Percentiles rank a stretch among this genome's conserved stretches.
Evolutionary conservation across 345 rosid genomes (phyloP).

Genomic region (Camelina hispida): DNA sequence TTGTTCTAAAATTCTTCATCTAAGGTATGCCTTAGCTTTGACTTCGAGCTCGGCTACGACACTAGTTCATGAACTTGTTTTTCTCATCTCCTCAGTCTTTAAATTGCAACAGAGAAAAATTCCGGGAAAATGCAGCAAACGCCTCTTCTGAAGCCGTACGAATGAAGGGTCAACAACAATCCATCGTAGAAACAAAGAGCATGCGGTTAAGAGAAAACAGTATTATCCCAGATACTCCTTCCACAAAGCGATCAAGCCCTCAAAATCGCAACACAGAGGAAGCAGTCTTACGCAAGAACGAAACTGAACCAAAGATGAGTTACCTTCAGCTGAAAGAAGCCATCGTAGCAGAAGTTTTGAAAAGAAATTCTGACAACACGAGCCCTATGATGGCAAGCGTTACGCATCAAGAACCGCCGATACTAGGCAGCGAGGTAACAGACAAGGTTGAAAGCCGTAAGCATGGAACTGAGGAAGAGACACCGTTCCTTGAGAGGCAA

Average conservation of each 20-base stretch:
- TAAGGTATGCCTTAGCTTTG: constrained; percentile 16
- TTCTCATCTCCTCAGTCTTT: background rate
- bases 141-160: constrained; percentile 15
- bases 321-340: constrained; percentile 32
- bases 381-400: background rate
- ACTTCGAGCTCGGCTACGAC: too few relatives aligned
- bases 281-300: constrained; percentile 9
- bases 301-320: constrained; percentile 16
- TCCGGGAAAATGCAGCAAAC: constrained; percentile 1
- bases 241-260: constrained; percentile 11
- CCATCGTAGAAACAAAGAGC: constrained; percentile 10
- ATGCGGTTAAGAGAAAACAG: constrained; percentile 8
- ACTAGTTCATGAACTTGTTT: background rate
- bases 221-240: constrained; percentile 2
- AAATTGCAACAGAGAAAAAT: constrained; percentile 24
- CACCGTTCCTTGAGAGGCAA: constrained; percentile 21
- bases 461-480: background rate
- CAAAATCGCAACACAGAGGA: constrained; percentile 11
- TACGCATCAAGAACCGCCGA: constrained; percentile 6
- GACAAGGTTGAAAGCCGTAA: background rate
- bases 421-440: background rate
- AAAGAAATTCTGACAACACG: background rate
- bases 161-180: constrained; percentile 15
- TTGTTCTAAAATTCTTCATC: constrained; percentile 51
- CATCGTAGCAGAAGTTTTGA: constrained; percentile 34